Evolutionary conservation across 1,284 basidiomycete species (phyloP).

Genomic region (Microbotryomycetes sp.): DNA sequence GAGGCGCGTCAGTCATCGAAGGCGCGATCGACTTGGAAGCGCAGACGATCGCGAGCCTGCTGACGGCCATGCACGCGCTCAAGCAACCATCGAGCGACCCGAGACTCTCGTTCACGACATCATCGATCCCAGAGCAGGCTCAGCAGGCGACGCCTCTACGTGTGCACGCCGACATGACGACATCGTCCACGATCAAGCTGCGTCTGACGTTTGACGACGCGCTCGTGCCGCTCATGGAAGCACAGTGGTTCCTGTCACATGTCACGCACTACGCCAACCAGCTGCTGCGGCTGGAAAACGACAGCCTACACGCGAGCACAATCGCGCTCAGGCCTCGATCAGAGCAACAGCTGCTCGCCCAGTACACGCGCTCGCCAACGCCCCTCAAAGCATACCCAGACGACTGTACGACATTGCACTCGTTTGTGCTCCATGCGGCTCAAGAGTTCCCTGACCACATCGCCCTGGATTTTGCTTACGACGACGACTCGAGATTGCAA

Average conservation of each 20-base stretch:
- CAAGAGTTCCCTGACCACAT: constrained; percentile 3
- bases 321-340: constrained; percentile 1
- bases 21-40: neutral
- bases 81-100: neutral
- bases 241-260: constrained; percentile 25
- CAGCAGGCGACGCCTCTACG: neutral
- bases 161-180: too few species aligned
- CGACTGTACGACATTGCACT: neutral
- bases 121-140: neutral
- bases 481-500: neutral
- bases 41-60: constrained; percentile 6
- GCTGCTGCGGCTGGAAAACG: neutral
- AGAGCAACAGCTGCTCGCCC: constrained; percentile 4
- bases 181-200: neutral
- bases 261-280: neutral
- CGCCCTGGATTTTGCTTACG: constrained; percentile 18
- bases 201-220: constrained; percentile 11
- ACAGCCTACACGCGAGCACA: neutral
- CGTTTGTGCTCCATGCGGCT: constrained; percentile 23
- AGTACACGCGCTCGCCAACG: neutral
- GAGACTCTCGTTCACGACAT: neutral
- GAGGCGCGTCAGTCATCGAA: neutral
- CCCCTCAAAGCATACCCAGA: constrained; percentile 12
- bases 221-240: constrained; percentile 14
- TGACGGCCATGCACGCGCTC: neutral